Percentiles rank a stretch among this genome's conserved stretches.
These are phyloP conservation scores for Hansenula sp. DNA, from an alignment of 1,139 yeast genomes.

Conservation along the genomic window DNA sequence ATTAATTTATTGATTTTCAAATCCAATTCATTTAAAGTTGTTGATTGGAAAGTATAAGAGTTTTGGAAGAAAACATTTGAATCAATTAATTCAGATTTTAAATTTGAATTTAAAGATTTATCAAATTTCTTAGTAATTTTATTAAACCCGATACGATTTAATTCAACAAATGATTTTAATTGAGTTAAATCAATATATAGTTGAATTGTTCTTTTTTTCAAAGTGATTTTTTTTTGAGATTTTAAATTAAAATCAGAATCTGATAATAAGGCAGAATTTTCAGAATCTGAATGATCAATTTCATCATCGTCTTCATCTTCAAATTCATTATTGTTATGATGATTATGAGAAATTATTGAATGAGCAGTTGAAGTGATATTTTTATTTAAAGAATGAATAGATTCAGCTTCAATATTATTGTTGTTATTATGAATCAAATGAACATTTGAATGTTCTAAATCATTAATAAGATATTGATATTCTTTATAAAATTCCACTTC, in stretches of 20 bases:
- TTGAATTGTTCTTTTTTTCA: slow-evolving; percentile 54
- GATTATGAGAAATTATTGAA: slow-evolving; percentile 7
- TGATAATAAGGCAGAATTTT: slow-evolving; percentile 31
- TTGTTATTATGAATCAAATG: slow-evolving; percentile 18
- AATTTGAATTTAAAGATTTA: slow-evolving; percentile 49
- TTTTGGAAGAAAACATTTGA: slow-evolving; percentile 39
- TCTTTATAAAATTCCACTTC: slow-evolving; percentile 45
- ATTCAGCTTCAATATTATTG: no score
- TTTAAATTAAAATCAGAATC: slow-evolving; percentile 32
- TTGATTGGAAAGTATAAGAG: slow-evolving; percentile 42
- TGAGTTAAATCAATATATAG: slow-evolving; percentile 60
- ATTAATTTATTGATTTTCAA: slow-evolving; percentile 43
- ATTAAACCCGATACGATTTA: slow-evolving; percentile 64
- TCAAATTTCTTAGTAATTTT: slow-evolving; percentile 71
- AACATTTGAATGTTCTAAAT: slow-evolving; percentile 29
- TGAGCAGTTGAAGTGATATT: not conserved
- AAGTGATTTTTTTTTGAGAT: slow-evolving; percentile 41
- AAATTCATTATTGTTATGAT: slow-evolving; percentile 13
- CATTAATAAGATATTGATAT: slow-evolving; percentile 49
- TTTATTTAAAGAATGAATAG: no score
- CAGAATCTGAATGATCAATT: slow-evolving; percentile 26
- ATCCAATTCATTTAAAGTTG: slow-evolving; percentile 42
- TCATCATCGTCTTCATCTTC: slow-evolving; percentile 30
- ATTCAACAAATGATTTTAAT: slow-evolving; percentile 60
- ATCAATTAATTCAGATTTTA: slow-evolving; percentile 42